Conservation (phyloP, 805 yeast species). For the Wickerhamomyces chambardii region DNA sequence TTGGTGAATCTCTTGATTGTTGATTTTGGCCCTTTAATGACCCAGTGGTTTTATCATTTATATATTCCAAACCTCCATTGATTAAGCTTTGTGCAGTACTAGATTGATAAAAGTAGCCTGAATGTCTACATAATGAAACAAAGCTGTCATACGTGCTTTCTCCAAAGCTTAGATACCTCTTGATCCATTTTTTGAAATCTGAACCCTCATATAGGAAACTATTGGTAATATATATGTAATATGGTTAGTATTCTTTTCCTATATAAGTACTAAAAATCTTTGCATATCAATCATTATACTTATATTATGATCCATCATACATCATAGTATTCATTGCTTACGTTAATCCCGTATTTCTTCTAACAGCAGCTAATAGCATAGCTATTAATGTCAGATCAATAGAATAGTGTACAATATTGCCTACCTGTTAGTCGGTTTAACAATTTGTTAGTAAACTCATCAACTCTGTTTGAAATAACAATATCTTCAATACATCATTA, state of each 20-base stretch:
- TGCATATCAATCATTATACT: too few relatives aligned
- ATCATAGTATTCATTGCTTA: constrained; percentile 17
- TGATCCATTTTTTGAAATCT: constrained; percentile 36
- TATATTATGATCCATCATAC: too few relatives aligned
- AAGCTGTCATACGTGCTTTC: constrained; percentile 46
- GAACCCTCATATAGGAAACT: constrained; percentile 20
- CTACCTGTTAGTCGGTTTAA: too few relatives aligned
- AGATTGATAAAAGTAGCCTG: constrained; percentile 35
- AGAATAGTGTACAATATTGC: constrained; percentile 61
- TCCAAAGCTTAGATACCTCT: constrained; percentile 48
- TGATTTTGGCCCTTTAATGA: too few relatives aligned
- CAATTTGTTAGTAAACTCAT: background rate
- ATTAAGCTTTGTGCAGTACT: too few relatives aligned
- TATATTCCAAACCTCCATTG: too few relatives aligned
- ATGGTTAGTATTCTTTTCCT: too few relatives aligned
- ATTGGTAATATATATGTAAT: too few relatives aligned
- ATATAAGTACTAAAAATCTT: too few relatives aligned
- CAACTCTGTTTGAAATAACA: background rate
- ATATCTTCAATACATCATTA: background rate
- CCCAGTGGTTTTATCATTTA: too few relatives aligned
- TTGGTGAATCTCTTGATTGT: too few relatives aligned
- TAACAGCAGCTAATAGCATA: constrained; percentile 77
- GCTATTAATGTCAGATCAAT: constrained; percentile 74
- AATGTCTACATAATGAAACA: constrained; percentile 32
- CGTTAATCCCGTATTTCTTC: constrained; percentile 72